These are phyloP conservation scores for Cyberlindnera veronae DNA, from an alignment of 805 yeast genomes.

Conservation along the genomic window DNA sequence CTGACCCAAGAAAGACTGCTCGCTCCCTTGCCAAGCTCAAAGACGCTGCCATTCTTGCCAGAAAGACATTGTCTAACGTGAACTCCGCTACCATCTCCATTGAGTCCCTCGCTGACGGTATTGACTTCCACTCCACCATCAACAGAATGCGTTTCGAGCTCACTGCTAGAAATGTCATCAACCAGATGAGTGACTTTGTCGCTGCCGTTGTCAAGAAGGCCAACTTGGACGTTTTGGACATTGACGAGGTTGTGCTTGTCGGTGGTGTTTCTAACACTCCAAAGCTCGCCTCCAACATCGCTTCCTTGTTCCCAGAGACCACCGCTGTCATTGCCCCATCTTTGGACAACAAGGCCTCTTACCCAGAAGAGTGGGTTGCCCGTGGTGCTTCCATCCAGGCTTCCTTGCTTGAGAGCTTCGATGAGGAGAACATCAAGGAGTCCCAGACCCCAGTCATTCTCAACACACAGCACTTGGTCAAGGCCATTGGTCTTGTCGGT, in stretches of 20 bases:
- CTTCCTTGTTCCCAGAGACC: slow-evolving; percentile 75
- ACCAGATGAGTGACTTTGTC: slow-evolving; percentile 73
- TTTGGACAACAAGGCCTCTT: slow-evolving; percentile 68
- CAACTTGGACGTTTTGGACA: slow-evolving; percentile 74
- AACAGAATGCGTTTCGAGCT: slow-evolving; percentile 94
- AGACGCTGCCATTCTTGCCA: slow-evolving; percentile 77
- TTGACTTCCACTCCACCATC: slow-evolving; percentile 87
- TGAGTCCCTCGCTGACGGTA: slow-evolving; percentile 91
- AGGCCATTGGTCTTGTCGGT: slow-evolving; percentile 81
- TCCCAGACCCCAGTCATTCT: slow-evolving; percentile 79
- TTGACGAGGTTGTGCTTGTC: slow-evolving; percentile 85
- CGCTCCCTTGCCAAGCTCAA: slow-evolving; percentile 87
- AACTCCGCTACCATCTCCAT: slow-evolving; percentile 86
- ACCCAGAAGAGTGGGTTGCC: slow-evolving; percentile 86
- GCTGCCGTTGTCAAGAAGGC: slow-evolving; percentile 77
- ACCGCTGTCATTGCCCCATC: slow-evolving; percentile 75
- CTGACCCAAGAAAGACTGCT: slow-evolving; percentile 75
- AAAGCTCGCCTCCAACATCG: slow-evolving; percentile 75
- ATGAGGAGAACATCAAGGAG: slow-evolving; percentile 76
- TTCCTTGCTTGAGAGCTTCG: slow-evolving; percentile 73
- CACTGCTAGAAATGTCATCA: slow-evolving; percentile 72
- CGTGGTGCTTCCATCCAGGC: slow-evolving; percentile 98
- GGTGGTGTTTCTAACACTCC: slow-evolving; percentile 96
- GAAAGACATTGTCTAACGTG: slow-evolving; percentile 90
- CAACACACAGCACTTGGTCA: slow-evolving; percentile 81